phyloP scores from a whole-genome alignment of 495 filamentous ascomycete species.

The Neurospora sp. region DNA sequence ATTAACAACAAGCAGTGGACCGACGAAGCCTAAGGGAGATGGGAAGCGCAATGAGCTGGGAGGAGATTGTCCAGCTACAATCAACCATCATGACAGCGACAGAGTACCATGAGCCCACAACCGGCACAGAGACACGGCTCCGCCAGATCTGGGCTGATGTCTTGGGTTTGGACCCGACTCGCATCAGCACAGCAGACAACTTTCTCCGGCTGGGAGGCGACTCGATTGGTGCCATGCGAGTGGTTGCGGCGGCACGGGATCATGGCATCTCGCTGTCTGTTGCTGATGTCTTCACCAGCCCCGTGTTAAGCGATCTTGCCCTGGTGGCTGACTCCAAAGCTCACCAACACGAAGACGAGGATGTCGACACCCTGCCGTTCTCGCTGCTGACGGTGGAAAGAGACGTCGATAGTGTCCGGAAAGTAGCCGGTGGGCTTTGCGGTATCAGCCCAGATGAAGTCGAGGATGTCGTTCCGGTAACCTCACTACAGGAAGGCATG shows the following conservation, averaged over 20 bases:
- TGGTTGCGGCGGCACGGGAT: conserved; percentile 46
- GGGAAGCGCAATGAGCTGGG: not conserved
- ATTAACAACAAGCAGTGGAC: not conserved
- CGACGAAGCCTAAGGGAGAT: not conserved
- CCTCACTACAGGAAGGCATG: conserved; percentile 39
- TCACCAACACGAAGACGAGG: not conserved
- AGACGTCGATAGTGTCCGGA: not conserved
- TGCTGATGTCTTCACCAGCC: conserved; percentile 34
- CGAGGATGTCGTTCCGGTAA: conserved; percentile 52
- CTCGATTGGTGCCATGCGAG: conserved; percentile 55
- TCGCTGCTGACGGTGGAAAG: conserved; percentile 29
- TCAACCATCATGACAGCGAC: not conserved
- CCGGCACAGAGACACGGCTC: conserved; percentile 12
- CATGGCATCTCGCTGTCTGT: conserved; percentile 44
- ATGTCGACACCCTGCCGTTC: conserved; percentile 8
- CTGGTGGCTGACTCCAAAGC: not conserved
- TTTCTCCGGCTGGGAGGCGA: conserved; percentile 56
- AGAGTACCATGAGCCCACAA: not conserved
- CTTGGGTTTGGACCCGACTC: conserved; percentile 11
- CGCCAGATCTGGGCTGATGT: conserved; percentile 17
- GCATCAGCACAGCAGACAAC: conserved; percentile 35
- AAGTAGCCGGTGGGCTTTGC: conserved; percentile 27
- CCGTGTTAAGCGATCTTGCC: conserved; percentile 18
- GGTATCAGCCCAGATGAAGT: conserved; percentile 30
- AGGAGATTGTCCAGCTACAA: not conserved